Percentiles rank a stretch among this genome's conserved stretches.
These are phyloP conservation scores for Macroventuria anomochaeta DNA, from an alignment of 2,329 filamentous ascomycete species.

Conservation along the genomic window DNA sequence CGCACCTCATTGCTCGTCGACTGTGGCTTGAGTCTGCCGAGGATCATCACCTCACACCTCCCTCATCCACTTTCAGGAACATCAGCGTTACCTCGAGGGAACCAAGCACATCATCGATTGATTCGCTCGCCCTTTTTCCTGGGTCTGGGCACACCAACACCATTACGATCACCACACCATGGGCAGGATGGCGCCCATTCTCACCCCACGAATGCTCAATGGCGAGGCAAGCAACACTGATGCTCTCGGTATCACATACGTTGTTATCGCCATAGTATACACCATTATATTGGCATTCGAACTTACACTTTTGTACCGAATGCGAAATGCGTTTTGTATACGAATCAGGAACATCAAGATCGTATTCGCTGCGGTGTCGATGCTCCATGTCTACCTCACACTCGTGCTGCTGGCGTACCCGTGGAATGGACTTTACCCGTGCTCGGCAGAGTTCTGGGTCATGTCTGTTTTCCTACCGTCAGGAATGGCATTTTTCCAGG, in stretches of 20 bases:
- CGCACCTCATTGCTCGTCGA: conserved; percentile 7
- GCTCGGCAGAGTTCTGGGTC: conserved; percentile 48
- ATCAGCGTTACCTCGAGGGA: not conserved
- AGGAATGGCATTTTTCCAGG: conserved; percentile 50
- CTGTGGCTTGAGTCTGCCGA: conserved; percentile 11
- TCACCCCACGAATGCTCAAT: conserved; percentile 37
- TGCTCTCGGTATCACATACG: conserved; percentile 41
- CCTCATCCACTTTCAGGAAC: not conserved
- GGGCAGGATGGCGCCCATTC: conserved; percentile 42
- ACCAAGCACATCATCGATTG: not conserved
- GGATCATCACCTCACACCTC: not conserved
- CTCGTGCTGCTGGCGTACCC: conserved; percentile 48
- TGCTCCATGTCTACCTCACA: conserved; percentile 47
- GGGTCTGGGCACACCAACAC: not conserved
- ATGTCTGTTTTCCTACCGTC: conserved; percentile 49
- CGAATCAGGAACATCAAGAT: conserved; percentile 44
- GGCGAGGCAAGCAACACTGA: conserved; percentile 41
- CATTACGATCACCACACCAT: conserved; percentile 25
- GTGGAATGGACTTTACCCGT: conserved; percentile 45
- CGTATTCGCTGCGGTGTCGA: conserved; percentile 42
- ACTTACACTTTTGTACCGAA: conserved; percentile 39
- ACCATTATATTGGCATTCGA: conserved; percentile 41
- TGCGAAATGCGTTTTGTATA: conserved; percentile 40
- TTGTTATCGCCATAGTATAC: conserved; percentile 42
- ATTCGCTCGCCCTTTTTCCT: not conserved